Evolutionary conservation across 1,284 basidiomycete species (phyloP).

Genomic region (Papiliotrema flavescens): DNA sequence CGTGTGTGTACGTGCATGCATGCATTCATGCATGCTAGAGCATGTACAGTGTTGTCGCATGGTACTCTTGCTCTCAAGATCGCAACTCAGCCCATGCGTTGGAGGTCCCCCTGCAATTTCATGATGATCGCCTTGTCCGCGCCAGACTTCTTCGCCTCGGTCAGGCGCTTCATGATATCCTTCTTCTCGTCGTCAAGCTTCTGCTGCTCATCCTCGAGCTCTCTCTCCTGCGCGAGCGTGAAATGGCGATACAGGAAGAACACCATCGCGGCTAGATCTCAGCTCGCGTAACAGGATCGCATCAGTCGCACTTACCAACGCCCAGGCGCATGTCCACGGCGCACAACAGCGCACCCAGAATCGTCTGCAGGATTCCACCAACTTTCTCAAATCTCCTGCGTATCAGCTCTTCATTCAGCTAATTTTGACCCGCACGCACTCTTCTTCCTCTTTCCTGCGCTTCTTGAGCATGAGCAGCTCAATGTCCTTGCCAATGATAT

Average conservation of each 20-base stretch:
- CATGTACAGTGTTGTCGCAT: too few relatives aligned
- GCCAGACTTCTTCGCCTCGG: slow-evolving; percentile 28
- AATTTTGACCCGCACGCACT: slow-evolving; percentile 17
- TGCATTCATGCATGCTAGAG: neutral
- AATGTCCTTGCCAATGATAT: slow-evolving; percentile 33
- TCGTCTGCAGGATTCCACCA: slow-evolving; percentile 7
- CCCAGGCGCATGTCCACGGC: slow-evolving; percentile 11
- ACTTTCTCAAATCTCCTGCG: slow-evolving; percentile 14
- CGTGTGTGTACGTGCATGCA: too few relatives aligned
- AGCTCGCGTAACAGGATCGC: too few relatives aligned
- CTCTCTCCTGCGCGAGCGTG: slow-evolving; percentile 18
- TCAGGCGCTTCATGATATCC: slow-evolving; percentile 22
- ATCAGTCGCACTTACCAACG: slow-evolving; percentile 5
- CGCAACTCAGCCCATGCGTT: neutral
- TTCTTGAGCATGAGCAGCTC: slow-evolving; percentile 34
- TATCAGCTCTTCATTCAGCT: neutral
- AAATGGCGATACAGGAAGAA: slow-evolving; percentile 41
- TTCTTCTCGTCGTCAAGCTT: slow-evolving; percentile 31
- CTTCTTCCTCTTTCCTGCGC: slow-evolving; percentile 31
- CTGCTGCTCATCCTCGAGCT: slow-evolving; percentile 13
- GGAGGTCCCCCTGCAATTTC: slow-evolving; percentile 13
- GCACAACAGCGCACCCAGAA: slow-evolving; percentile 3
- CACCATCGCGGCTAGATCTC: slow-evolving; percentile 16
- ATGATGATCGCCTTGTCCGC: slow-evolving; percentile 11
- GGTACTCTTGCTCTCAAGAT: neutral